phyloP scores from a whole-genome alignment of 352 stramenopile species.

The Phytophthora uliginosa region DNA sequence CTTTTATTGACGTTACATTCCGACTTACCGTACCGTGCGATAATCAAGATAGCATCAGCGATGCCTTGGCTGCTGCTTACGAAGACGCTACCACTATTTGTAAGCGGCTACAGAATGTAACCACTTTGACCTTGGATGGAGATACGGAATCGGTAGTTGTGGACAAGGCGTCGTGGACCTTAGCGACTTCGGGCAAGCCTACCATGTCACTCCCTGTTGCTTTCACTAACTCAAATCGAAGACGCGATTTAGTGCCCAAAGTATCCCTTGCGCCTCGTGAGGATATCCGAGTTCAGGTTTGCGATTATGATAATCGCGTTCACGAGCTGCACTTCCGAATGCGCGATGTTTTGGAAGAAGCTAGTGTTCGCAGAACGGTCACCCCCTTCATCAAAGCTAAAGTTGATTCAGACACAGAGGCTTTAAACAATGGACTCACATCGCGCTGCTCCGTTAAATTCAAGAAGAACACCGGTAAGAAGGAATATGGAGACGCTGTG shows the following conservation, averaged over 20 bases:
- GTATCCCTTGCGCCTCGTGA: constrained; percentile 53
- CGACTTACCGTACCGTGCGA: constrained; percentile 52
- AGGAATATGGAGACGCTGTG: background rate
- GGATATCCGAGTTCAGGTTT: constrained; percentile 55
- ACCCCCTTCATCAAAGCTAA: constrained; percentile 44
- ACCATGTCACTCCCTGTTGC: constrained; percentile 30
- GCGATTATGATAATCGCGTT: constrained; percentile 33
- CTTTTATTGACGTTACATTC: constrained; percentile 50
- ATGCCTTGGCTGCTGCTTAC: constrained; percentile 41
- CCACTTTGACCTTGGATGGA: constrained; percentile 18
- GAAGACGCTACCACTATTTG: constrained; percentile 43
- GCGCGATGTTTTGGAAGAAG: constrained; percentile 51
- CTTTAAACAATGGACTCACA: background rate
- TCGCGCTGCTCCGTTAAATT: constrained; percentile 9
- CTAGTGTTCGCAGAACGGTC: constrained; percentile 52
- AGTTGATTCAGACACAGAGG: constrained; percentile 25
- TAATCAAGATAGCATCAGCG: constrained; percentile 47
- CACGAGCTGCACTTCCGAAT: constrained; percentile 64
- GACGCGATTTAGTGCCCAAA: constrained; percentile 32
- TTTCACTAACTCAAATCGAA: constrained; percentile 38
- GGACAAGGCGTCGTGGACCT: constrained; percentile 29
- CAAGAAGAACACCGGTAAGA: background rate
- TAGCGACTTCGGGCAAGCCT: constrained; percentile 17
- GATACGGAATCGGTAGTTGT: constrained; percentile 2
- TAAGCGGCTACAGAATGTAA: constrained; percentile 32